Conservation (phyloP, 805 yeast genomes). For the Nakazawaea ernobii region DNA sequence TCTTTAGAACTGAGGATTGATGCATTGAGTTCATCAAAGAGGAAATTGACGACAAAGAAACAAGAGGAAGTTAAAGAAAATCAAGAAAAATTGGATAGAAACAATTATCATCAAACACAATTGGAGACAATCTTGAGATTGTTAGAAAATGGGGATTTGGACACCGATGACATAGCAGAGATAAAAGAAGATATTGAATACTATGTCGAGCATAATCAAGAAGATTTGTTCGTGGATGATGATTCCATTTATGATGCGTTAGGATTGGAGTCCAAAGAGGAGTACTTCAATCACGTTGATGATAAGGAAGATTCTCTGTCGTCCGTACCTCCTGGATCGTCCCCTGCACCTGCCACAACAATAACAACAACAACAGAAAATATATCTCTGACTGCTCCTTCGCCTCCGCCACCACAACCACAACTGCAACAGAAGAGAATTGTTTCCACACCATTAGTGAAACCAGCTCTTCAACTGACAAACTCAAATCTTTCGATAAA, state of each 20-base stretch:
- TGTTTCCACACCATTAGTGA: background rate
- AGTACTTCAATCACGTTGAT: conserved; percentile 7
- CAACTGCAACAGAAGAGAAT: background rate
- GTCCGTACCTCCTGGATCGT: background rate
- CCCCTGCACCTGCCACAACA: conserved; percentile 8
- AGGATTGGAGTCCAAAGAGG: conserved; percentile 50
- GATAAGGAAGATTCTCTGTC: conserved; percentile 10
- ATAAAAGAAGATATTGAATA: conserved; percentile 88
- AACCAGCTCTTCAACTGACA: background rate
- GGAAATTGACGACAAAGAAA: conserved; percentile 40
- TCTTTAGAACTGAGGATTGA: conserved; percentile 68
- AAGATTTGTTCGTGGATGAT: conserved; percentile 89
- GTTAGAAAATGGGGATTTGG: conserved; percentile 73
- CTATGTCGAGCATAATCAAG: conserved; percentile 90
- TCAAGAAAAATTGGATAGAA: conserved; percentile 64
- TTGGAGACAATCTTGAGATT: conserved; percentile 72
- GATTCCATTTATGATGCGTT: conserved; percentile 90
- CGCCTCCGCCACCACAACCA: background rate
- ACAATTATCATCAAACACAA: conserved; percentile 71
- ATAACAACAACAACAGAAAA: conserved; percentile 8
- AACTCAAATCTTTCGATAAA: background rate
- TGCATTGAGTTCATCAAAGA: conserved; percentile 25
- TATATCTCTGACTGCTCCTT: background rate
- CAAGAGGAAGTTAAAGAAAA: conserved; percentile 50
- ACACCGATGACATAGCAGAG: conserved; percentile 67